Evolutionary conservation across 768 basidiomycete species (phyloP), one percentile per base, ranked within the genome.

Genomic region (Suillus weaverae): DNA sequence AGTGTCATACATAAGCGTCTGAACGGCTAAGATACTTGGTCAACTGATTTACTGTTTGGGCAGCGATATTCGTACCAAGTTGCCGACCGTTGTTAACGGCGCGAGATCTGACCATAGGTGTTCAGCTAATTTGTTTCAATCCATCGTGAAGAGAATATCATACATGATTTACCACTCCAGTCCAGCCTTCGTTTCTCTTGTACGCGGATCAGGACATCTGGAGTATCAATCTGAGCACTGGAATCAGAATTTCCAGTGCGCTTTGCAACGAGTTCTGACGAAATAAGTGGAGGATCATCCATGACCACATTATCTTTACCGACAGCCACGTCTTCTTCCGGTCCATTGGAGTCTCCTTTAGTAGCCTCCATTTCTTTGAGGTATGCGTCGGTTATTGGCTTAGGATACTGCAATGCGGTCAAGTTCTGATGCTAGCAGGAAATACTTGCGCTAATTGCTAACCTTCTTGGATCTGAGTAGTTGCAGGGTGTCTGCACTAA

Each of bases 51-150:
- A 22, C 55, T 35, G 11, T 10, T 38, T 60, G 41, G 22, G 32
- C 35, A 14, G 60, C 35, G 36, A 66, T 61, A 51, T 30, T 77
- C 85, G 54, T 73, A 94, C 95, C 74, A 99, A 76, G 72, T 99
- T 99, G 16, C 97, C 97, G 44, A 96, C 95, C 0, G 97, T 99
- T 1, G 97, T 98, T 22, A 99, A 78, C 3, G 97, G 97, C 4
- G 89, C 88, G 7, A 90, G 80, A 73, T 90, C 84, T 86, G 55
- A 32, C 61, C 14, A 41, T 30, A 46, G 33, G 16, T 5, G 16
- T 32, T 50, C 9, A 20, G 50, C 61, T 10, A 54, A 39, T 51
- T 30, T 69, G 32, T 81, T 79, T 51, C 83, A 74, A 67, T 80
- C 78, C 80, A 46, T 33, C 20, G 39, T 18, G 26, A 46, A 36